A percentile compares a stretch with the other conserved stretches of the same genome.
Conservation (phyloP, 2,329 filamentous ascomycete genomes). For the Ophiostoma quercus region DNA sequence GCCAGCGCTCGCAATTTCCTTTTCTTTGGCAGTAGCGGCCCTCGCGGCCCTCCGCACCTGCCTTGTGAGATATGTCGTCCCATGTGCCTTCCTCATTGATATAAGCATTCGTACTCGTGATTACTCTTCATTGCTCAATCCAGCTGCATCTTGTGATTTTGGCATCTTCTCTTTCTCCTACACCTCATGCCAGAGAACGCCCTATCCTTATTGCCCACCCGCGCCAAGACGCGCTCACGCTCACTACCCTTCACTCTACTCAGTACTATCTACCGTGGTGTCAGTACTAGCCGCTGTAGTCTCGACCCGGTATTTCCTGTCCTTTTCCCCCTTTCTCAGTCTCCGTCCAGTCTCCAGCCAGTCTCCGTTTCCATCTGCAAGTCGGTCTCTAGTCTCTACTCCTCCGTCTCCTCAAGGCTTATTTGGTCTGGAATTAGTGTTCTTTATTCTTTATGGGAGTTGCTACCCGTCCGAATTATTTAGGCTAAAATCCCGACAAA, state of each 20-base stretch:
- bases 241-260: not conserved
- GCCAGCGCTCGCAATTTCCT: slow-evolving; percentile 5
- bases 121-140: not conserved
- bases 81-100: not conserved
- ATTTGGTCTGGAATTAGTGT: not conserved
- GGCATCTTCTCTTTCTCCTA: not conserved
- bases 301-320: slow-evolving; percentile 19
- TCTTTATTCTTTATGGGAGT: slow-evolving; percentile 4
- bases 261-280: not conserved
- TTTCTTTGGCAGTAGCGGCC: slow-evolving; percentile 1
- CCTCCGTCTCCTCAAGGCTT: not conserved
- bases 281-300: slow-evolving; percentile 16
- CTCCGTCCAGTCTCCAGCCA: no score
- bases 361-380: no score
- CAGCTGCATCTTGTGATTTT: not conserved
- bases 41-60: not conserved
- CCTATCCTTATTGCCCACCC: not conserved
- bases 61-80: not conserved
- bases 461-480: no score
- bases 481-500: no score
- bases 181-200: not conserved
- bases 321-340: not conserved
- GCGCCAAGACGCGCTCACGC: not conserved
- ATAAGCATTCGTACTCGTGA: not conserved
- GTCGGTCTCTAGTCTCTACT: not conserved